phyloP scores from a whole-genome alignment of 2,329 filamentous ascomycete genomes.

The Berkeleyomyces basicola region DNA sequence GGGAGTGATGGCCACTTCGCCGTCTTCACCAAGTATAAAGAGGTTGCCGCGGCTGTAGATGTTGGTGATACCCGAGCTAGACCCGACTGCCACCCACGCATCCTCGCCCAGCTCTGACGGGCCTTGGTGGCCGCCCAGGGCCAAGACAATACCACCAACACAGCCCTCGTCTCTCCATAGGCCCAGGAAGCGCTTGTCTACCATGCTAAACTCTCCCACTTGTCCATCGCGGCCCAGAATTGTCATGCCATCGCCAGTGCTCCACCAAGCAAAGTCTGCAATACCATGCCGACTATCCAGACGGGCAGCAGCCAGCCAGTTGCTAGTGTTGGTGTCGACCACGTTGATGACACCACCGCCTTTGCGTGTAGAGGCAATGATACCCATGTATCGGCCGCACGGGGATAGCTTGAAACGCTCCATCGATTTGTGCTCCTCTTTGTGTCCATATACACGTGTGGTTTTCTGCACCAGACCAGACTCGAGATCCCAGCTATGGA shows the following conservation, averaged over 20 bases:
- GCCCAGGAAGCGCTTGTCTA: slow-evolving; percentile 50
- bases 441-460: slow-evolving; percentile 54
- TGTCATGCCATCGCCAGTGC: slow-evolving; percentile 61
- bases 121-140: slow-evolving; percentile 54
- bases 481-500: slow-evolving; percentile 83
- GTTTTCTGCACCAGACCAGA: slow-evolving; percentile 73
- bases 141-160: slow-evolving; percentile 67
- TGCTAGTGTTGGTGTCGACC: slow-evolving; percentile 59
- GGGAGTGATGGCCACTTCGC: slow-evolving; percentile 34
- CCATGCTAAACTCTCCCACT: slow-evolving; percentile 73
- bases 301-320: slow-evolving; percentile 73
- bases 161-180: slow-evolving; percentile 85
- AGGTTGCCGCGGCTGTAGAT: slow-evolving; percentile 71
- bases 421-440: slow-evolving; percentile 76
- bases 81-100: slow-evolving; percentile 78
- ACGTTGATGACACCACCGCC: slow-evolving; percentile 82
- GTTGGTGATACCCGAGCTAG: slow-evolving; percentile 76
- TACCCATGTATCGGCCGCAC: slow-evolving; percentile 69
- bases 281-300: slow-evolving; percentile 71
- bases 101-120: slow-evolving; percentile 53
- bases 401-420: slow-evolving; percentile 79
- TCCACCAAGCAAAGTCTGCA: slow-evolving; percentile 88
- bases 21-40: slow-evolving; percentile 25
- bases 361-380: slow-evolving; percentile 65
- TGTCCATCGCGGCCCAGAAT: slow-evolving; percentile 77